phyloP scores from a whole-genome alignment of 345 rosid species.

The Boechera divaricarpa region DNA sequence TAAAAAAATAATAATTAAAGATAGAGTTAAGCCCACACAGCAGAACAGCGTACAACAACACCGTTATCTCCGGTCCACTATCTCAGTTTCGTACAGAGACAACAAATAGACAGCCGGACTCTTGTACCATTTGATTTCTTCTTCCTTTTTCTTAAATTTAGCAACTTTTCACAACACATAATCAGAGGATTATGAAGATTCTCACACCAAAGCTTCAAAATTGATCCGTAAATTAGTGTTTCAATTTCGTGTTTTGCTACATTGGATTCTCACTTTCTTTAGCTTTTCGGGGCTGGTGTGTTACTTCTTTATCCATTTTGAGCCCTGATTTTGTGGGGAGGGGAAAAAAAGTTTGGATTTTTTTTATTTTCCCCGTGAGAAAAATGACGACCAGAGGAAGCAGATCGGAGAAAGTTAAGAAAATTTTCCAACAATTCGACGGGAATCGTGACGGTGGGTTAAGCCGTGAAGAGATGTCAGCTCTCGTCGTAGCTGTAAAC shows the following conservation, averaged over 20 bases:
- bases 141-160: conserved; percentile 4
- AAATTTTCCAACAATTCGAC: conserved; percentile 89
- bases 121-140: conserved; percentile 28
- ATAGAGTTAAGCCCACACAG: conserved; percentile 23
- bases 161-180: conserved; percentile 11
- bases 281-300: background rate
- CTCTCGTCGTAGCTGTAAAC: conserved; percentile 91
- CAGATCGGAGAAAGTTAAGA: conserved; percentile 96
- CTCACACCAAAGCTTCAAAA: background rate
- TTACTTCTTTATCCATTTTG: background rate
- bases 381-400: conserved; percentile 83
- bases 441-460: conserved; percentile 86
- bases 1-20: background rate
- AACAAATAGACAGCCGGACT: conserved; percentile 37
- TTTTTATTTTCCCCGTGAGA: background rate
- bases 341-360: background rate
- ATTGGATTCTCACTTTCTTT: conserved; percentile 27
- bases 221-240: conserved; percentile 6
- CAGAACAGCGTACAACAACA: conserved; percentile 14
- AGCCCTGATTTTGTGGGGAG: background rate
- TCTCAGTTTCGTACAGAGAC: conserved; percentile 19
- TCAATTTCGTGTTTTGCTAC: conserved; percentile 6
- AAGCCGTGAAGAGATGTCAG: conserved; percentile 88
- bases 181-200: background rate
- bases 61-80: conserved; percentile 37